Base-by-base conservation (phyloP, 1,284 basidiomycete species). In the Sanghuangporus baumii region DNA sequence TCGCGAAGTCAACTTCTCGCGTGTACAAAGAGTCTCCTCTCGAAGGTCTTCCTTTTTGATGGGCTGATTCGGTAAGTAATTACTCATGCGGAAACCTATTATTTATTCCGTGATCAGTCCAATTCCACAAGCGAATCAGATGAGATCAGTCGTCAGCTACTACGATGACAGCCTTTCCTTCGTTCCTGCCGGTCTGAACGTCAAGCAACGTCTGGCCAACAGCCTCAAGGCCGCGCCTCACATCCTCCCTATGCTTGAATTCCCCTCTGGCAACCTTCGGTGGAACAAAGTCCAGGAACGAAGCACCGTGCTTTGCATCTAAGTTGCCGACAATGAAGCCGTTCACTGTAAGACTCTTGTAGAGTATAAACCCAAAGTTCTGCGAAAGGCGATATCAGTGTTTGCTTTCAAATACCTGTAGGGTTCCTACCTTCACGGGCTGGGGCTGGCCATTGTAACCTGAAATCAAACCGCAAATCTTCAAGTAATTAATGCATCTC, bases 281-380 rank as follows among this genome's bases (percentile, higher is more conserved):
- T 6, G 76, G 73, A 62, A 85, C 73, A 57, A 78, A 75, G 14
- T 70, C 72, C 67, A 80, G 79, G 56, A 74, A 75, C 23, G 69
- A 65, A 4, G 66, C 57, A 9, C 55, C 54, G 38, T 67, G 68
- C 56, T 67, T 58, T n/a, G 52, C 41, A 40, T 62, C 55, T 11
- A 63, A 57, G 65, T 78, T 75, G 57, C 75, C 72, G 7, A 77
- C 75, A 67, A 81, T 77, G 70, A 82, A 81, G 20, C 81, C 82
- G 64, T 76, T 68, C 63, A 81, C 71, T 20, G 68, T 74, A 50
- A 77, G 74, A 41, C 78, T 74, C 71, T 79, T 79, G 7, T 72
- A 72, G 65, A 83, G 76, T 64, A 83, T 71, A 60, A 72, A 31
- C 6, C 20, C 16, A n/a, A 64, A 20, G 43, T 68, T 69, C 68